A percentile compares a stretch with the other conserved stretches of the same genome.
phyloP scores from a whole-genome alignment of 495 filamentous ascomycete species.

The Haplographium delicatum region DNA sequence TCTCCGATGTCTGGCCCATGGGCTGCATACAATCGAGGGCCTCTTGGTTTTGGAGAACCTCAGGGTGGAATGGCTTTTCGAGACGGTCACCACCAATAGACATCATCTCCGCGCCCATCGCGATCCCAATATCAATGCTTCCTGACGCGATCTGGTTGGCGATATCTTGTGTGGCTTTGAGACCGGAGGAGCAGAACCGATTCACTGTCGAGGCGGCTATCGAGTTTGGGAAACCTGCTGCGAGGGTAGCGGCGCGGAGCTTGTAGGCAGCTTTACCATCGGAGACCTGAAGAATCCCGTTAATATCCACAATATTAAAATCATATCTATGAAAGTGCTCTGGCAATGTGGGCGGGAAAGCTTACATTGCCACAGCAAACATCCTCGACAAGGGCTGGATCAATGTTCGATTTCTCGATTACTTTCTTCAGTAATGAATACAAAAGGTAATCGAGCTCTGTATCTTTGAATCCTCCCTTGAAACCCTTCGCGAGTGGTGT shows the following conservation, averaged over 20 bases:
- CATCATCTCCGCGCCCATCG: conserved; percentile 88
- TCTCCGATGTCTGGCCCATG: conserved; percentile 98
- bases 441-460: conserved; percentile 78
- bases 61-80: conserved; percentile 68
- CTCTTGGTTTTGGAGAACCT: conserved; percentile 68
- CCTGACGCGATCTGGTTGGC: conserved; percentile 80
- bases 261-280: conserved; percentile 87
- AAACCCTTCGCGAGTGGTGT: conserved; percentile 71
- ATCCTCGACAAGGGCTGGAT: conserved; percentile 83
- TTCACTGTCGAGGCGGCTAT: conserved; percentile 74
- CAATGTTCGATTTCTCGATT: conserved; percentile 65
- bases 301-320: too few species aligned
- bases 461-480: conserved; percentile 94
- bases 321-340: too few species aligned
- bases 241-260: conserved; percentile 78
- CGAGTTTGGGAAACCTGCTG: conserved; percentile 92
- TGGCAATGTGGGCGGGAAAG: too few species aligned
- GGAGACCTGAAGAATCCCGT: conserved; percentile 55
- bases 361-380: conserved; percentile 88
- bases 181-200: conserved; percentile 94
- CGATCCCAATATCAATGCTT: conserved; percentile 81
- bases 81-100: conserved; percentile 61
- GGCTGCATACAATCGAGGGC: conserved; percentile 82
- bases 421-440: conserved; percentile 76
- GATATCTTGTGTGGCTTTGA: conserved; percentile 92